Conservation (phyloP, 1,284 basidiomycete species). For the Caloboletus inedulis region DNA sequence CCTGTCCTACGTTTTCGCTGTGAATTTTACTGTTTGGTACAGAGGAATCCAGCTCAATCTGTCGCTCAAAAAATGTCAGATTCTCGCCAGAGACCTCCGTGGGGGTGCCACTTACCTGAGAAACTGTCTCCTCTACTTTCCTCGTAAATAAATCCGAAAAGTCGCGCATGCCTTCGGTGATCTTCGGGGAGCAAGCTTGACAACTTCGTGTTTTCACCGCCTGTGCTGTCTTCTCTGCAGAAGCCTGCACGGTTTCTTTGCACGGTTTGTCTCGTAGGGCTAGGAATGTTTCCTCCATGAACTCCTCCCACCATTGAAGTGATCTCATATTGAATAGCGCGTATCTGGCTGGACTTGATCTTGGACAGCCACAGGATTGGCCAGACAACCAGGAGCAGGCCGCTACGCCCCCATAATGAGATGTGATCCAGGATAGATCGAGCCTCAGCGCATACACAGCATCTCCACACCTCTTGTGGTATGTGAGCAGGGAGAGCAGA, state of each 20-base stretch:
- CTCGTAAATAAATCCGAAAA: constrained; percentile 11
- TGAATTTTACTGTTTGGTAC: neutral
- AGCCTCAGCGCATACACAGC: constrained; percentile 8
- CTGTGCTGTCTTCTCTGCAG: too few relatives aligned
- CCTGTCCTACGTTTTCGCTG: too few relatives aligned
- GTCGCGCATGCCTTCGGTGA: constrained; percentile 17
- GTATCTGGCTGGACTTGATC: neutral
- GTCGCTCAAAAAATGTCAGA: neutral
- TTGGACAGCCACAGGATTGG: neutral
- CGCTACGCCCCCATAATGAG: constrained; percentile 1
- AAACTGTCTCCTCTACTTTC: constrained; percentile 19
- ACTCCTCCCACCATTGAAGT: constrained; percentile 21
- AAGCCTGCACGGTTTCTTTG: too few relatives aligned
- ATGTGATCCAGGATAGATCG: constrained; percentile 18
- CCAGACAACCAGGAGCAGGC: neutral
- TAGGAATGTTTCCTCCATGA: constrained; percentile 11
- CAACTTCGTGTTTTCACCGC: too few relatives aligned
- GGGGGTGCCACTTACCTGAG: constrained; percentile 10
- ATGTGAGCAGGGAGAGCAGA: constrained; percentile 20
- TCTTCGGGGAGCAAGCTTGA: constrained; percentile 1
- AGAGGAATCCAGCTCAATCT: constrained; percentile 12
- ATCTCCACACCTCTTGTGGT: constrained; percentile 15
- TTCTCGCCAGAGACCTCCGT: neutral
- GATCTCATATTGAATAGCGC: neutral
- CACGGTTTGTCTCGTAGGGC: constrained; percentile 18